phyloP scores from a whole-genome alignment of 83 land plant species.

The Diphasiastrum complanatum region DNA sequence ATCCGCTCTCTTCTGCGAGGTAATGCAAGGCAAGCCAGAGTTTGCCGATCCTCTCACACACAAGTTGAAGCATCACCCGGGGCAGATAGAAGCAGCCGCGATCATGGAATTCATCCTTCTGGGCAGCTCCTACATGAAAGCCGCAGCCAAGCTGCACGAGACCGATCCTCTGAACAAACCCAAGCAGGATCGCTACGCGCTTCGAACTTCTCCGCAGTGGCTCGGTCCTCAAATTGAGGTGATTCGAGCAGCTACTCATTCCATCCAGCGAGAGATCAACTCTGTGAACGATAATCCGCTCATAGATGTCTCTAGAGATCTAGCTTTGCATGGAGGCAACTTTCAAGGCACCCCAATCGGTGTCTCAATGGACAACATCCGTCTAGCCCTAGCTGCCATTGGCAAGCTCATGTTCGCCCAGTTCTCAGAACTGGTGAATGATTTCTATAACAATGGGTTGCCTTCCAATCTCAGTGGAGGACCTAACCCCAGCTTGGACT shows the following conservation, averaged over 20 bases:
- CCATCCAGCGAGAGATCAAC: conserved; percentile 70
- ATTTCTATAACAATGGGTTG: conserved; percentile 23
- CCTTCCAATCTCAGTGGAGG: conserved; percentile 22
- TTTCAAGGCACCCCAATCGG: conserved; percentile 77
- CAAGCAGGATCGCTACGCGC: conserved; percentile 71
- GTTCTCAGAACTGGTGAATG: conserved; percentile 22
- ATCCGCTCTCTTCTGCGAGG: conserved; percentile 22
- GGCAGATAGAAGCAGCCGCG: conserved; percentile 34
- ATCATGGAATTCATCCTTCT: conserved; percentile 22
- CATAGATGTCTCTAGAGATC: conserved; percentile 60
- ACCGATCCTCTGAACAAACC: conserved; percentile 62
- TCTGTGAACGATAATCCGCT: conserved; percentile 72
- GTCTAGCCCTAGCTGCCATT: conserved; percentile 54
- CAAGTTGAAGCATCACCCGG: conserved; percentile 28
- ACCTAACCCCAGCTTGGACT: conserved; percentile 24
- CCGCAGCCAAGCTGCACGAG: conserved; percentile 26
- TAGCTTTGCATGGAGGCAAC: conserved; percentile 68
- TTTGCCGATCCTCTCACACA: conserved; percentile 23
- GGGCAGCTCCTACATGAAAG: conserved; percentile 19
- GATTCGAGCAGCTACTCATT: conserved; percentile 47
- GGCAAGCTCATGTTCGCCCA: conserved; percentile 30
- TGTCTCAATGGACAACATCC: conserved; percentile 68
- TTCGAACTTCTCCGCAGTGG: conserved; percentile 44
- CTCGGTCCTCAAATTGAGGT: conserved; percentile 67
- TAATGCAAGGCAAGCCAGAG: conserved; percentile 23